Conservation (phyloP, 768 basidiomycete genomes). For the Lyophyllum shimeji region DNA sequence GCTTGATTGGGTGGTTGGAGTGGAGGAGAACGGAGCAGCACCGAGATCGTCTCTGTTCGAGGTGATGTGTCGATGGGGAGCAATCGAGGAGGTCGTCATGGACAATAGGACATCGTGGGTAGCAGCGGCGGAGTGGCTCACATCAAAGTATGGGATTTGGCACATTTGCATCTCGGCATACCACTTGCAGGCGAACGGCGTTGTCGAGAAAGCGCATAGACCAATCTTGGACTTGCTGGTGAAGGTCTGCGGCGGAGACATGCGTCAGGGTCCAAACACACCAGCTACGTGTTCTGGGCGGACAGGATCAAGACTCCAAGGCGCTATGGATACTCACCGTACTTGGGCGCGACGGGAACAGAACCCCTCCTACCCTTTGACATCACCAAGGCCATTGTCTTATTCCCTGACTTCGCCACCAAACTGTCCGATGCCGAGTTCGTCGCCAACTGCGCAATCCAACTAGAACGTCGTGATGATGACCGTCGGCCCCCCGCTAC, state of each 20-base stretch:
- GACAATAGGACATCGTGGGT: too few species aligned
- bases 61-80: too few species aligned
- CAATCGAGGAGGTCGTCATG: too few species aligned
- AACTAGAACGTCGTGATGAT: slow-evolving; percentile 8
- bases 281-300: too few species aligned
- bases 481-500: too few species aligned
- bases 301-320: slow-evolving; percentile 26
- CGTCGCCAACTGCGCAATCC: background rate
- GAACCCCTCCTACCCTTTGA: slow-evolving; percentile 33
- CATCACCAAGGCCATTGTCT: slow-evolving; percentile 21
- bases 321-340: slow-evolving; percentile 32
- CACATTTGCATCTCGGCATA: too few species aligned
- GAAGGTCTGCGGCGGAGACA: too few species aligned
- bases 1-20: slow-evolving; percentile 22
- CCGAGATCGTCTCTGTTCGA: slow-evolving; percentile 26
- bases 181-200: too few species aligned
- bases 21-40: slow-evolving; percentile 19
- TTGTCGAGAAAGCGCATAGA: too few species aligned
- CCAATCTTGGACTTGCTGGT: slow-evolving; percentile 19
- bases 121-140: too few species aligned
- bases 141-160: slow-evolving; percentile 28
- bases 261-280: too few species aligned
- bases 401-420: background rate
- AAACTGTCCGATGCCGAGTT: background rate
- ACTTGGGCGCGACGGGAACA: slow-evolving; percentile 30